Base-by-base conservation (phyloP, 1,284 basidiomycete genomes). In the Hortiboletus rubellus region DNA sequence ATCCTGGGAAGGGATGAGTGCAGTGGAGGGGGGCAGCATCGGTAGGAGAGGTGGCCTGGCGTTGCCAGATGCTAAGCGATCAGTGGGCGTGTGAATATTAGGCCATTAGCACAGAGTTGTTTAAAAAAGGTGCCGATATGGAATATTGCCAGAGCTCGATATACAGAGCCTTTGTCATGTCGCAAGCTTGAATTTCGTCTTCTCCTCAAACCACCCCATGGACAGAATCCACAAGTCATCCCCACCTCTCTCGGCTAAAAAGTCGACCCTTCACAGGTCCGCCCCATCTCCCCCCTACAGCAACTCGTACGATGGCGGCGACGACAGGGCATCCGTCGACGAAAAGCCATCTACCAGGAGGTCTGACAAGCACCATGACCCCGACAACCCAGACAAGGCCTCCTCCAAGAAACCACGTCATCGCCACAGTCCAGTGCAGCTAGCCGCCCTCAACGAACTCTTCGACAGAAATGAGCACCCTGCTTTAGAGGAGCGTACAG, bases 391-490 rank as follows among this genome's bases (percentile, higher is more conserved):
- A 10, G 68, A 70, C 59, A 74, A 71, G 63, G 7, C 66, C 1
- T 47, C 58, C 15, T 54, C 66, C 55, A 89, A 89, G 81, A 89
- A 89, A 69, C 86, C 89, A 46, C 81, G 89, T 62, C 86, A 90
- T 74, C 82, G 89, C 47, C 89, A 91, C 67, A 82, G 82, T 24
- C 82, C 86, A 17, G 73, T 76, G 27, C 89, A 91, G 72, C 80
- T 91, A 36, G 81, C 81, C 34, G 86, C 86, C 44, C 78, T 91
- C 65, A 91, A 91, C 70, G 82, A 84, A 67, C 84, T 91, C 60
- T 91, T 85, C 62, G 87, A 89, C 63, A 79, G 81, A 72, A 82
- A 84, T 52, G 88, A 89, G 65, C 89, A 90, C 71, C 89, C 89
- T n/a, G 72, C 83, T 49, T 76, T 89, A 52, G 84, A 89, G 55